Evolutionary conservation across 2,329 filamentous ascomycete genomes (phyloP).

Genomic region (Cladophialophora psammophila): DNA sequence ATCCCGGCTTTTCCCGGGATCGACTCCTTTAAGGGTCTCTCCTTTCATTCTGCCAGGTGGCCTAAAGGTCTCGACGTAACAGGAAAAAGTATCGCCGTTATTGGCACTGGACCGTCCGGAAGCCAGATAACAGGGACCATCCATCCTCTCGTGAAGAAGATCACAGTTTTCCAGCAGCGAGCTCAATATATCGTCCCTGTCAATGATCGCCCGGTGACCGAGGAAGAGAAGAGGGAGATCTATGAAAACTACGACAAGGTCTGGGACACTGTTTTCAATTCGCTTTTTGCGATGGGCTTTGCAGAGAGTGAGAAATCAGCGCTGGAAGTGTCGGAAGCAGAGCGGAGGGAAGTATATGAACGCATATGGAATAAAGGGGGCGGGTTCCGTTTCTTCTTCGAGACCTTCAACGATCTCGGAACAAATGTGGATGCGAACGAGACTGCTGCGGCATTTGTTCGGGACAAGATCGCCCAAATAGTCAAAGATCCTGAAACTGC

Average conservation of each 20-base stretch:
- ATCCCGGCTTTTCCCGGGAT: slow-evolving; percentile 67
- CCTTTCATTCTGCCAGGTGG: slow-evolving; percentile 68
- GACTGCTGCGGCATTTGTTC: slow-evolving; percentile 63
- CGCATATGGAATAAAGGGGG: slow-evolving; percentile 56
- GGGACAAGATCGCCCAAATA: slow-evolving; percentile 58
- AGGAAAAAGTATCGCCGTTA: slow-evolving; percentile 67
- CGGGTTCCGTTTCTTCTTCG: slow-evolving; percentile 62
- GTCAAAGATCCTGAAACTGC: slow-evolving; percentile 59
- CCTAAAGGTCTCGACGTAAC: slow-evolving; percentile 59
- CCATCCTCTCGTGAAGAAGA: slow-evolving; percentile 57
- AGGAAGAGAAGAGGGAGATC: slow-evolving; percentile 56
- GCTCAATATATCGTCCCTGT: slow-evolving; percentile 70
- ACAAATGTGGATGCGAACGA: slow-evolving; percentile 57
- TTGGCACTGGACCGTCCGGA: slow-evolving; percentile 70
- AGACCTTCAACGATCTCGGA: slow-evolving; percentile 59
- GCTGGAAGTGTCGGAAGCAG: slow-evolving; percentile 7
- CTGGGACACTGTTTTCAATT: slow-evolving; percentile 47
- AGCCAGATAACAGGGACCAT: slow-evolving; percentile 69
- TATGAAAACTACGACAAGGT: slow-evolving; percentile 27
- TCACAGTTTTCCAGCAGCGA: slow-evolving; percentile 67
- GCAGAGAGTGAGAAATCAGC: slow-evolving; percentile 50
- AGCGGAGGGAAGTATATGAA: slow-evolving; percentile 56
- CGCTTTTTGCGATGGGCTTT: slow-evolving; percentile 67
- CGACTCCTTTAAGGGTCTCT: slow-evolving; percentile 63
- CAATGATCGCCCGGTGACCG: slow-evolving; percentile 57